Base-by-base conservation (phyloP, 805 yeast species). In the Barnettozyma salicaria region DNA sequence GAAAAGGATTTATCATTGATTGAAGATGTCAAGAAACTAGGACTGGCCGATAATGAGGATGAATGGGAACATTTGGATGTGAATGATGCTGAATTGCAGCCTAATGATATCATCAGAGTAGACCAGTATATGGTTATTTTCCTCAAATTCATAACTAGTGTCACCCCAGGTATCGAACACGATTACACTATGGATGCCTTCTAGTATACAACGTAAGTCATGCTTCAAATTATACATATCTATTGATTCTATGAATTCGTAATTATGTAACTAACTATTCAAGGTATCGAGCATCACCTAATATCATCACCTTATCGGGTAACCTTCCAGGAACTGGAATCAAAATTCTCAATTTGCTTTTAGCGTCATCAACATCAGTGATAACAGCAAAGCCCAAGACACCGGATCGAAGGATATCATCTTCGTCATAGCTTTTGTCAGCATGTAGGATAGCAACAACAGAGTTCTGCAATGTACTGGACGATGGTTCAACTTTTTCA, bases 151-250 rank as follows among this genome's bases (percentile, higher is more conserved):
- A 90, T 92, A 32, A 84, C 97, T 7, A 86, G 97, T 64, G 97
- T 92, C 7, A 89, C 96, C 1, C 98, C 98, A 0, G 96, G 97
- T 13, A 89, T 92, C 39, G 96, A 90, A 63, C 94, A 90, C 60
- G 98, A 92, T 53, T 88, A 88, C 57, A 92, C 98, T n/a, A 92
- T 90, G 97, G 89, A 88, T 58, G 97, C 95, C 1, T 75, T 83
- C 53, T 81, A 54, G 53, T 6, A 9, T n/a, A n/a, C n/a, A n/a
- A n/a, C n/a, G 12, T 9, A 22, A 22, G 12, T 12, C 12, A 22
- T 12, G 12, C 12, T 9, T 22, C 25, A 22, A 22, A 22, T 22
- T 12, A 22, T 22, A 9, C 25, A 22, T n/a, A n/a, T n/a, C n/a
- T n/a, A n/a, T n/a, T n/a, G n/a, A n/a, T n/a, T n/a, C n/a, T 22